These are phyloP conservation scores for Gonium pectorale DNA, from an alignment of 139 green algal species.

Conservation along the genomic window DNA sequence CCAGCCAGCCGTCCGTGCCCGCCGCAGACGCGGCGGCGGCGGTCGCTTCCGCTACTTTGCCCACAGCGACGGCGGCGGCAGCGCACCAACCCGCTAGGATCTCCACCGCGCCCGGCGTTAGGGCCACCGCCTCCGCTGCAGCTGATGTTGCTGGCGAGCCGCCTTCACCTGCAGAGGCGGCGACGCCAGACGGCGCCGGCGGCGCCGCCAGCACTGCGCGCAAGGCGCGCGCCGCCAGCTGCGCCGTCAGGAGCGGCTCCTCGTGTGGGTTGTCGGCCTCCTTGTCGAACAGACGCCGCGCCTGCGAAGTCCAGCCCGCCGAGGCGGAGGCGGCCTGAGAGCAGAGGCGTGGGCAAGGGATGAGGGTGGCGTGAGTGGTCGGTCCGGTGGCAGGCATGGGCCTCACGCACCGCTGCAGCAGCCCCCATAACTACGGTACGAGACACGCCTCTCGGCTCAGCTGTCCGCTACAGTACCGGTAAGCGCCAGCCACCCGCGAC, in stretches of 20 bases:
- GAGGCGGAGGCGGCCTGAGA: not conserved
- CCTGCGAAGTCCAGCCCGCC: not conserved
- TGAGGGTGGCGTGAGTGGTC: not conserved
- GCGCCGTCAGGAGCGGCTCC: constrained; percentile 78
- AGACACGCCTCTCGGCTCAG: too few species aligned
- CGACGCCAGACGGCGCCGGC: too few species aligned
- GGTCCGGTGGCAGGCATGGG: too few species aligned
- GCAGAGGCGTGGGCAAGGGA: not conserved
- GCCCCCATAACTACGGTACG: too few species aligned
- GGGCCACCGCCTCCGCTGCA: not conserved
- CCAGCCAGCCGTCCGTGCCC: constrained; percentile 25
- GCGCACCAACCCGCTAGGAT: not conserved
- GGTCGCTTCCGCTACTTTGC: not conserved
- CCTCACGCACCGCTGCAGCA: too few species aligned
- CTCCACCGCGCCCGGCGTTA: not conserved
- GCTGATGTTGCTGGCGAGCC: not conserved
- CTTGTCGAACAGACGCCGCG: constrained; percentile 82
- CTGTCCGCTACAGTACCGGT: too few species aligned
- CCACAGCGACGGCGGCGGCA: not conserved
- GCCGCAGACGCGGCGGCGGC: not conserved
- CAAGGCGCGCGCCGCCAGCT: constrained; percentile 67
- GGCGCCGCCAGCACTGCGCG: not conserved
- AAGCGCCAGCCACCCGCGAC: too few species aligned
- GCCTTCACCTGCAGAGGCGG: not conserved
- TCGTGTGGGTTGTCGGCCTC: constrained; percentile 91